Evolutionary conservation across 2,329 filamentous ascomycete species (phyloP), one percentile per base, ranked within the genome.

Genomic region (Alternaria ventricosa): DNA sequence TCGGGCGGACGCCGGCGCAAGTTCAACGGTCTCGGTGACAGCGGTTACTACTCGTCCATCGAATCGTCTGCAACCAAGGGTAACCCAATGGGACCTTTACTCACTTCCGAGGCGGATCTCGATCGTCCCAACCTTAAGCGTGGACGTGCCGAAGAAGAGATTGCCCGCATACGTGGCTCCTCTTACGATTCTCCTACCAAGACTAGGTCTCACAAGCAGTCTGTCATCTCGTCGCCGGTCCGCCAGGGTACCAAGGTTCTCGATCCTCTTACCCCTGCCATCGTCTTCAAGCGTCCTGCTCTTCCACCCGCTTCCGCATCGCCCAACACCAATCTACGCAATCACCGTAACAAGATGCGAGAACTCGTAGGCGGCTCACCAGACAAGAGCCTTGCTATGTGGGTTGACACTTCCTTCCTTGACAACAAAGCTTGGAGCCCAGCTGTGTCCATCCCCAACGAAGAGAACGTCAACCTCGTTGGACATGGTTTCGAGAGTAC

Each of bases 1-100:
- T 85, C 82, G 30, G 89, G 88, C 55, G 87, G 89, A 43, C 89
- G 90, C 69, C 93, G 92, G 81, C 90, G 92, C 69, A 95, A 93
- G 79, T 88, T 92, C 73, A 87, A 88, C 28, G 90, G 91, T 12
- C 90, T 96, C 84, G 93, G 92, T 74, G 96, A 99, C 80, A 98
- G 95, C 77, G 96, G 96, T 44, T 99, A 98, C 80, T 97, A 97
- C 78, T 98, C 96, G 2, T 97, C 94, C 0, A 86, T 98, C 18
- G 94, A 97, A 72, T 98, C 96, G 3, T 98, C 96, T 0, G 93
- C 87, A 13, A 87, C 93, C 78, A 88, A 95, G 63, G 89, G 91
- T 51, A 89, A 90, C 67, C 87, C 88, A 68, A 84, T 87, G 64
- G 83, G 83, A 15, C 85, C 88, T 60, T 84, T 92, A 18, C 85